Base-by-base conservation (phyloP, 2,329 filamentous ascomycete genomes). In the Sporothrix pallida region DNA sequence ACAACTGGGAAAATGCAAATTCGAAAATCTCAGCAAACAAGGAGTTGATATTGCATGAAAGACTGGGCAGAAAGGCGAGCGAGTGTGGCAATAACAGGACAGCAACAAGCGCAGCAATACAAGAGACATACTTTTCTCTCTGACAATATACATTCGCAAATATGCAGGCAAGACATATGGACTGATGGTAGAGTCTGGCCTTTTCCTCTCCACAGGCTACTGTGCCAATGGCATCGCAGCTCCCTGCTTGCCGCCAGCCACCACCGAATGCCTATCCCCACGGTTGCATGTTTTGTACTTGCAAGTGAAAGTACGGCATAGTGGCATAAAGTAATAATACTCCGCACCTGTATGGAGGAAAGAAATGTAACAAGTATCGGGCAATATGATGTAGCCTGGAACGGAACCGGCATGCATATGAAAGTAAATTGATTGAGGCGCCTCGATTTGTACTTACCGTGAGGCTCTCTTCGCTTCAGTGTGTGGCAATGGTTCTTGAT, bases 401-500 rank as follows among this genome's bases (percentile, higher is more conserved):
- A 23, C 4, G n/a, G 20, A 46, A 10, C n/a, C 3, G 23, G 60
- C 60, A 17, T 9, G 13, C 42, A 8, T 65, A n/a, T 13, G 42
- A 46, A 5, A 23, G 56, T 10, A 62, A 17, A 12, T 46, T 9
- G 12, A 23, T 46, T 65, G 37, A 46, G 60, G 4, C 10, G 23
- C 46, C 37, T 20, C 60, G 20, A 20, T 20, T 63, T 44, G 37
- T 63, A 23, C 10, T 13, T 23, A n/a, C 60, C 17, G 37, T n/a
- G n/a, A 65, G 62, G 62, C 62, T 48, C 62, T 67, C n/a, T 12
- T 67, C 42, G 37, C 37, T 46, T 46, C 60, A 37, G 31, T 37
- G 31, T 37, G 31, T 37, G 7, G 31, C 31, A 37, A 37, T 37
- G 10, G 46, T 48, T 48, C 15, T 13, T 48, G 10, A 8, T 48